Conservation (phyloP, 768 basidiomycete species). For the Russula earlei region DNA sequence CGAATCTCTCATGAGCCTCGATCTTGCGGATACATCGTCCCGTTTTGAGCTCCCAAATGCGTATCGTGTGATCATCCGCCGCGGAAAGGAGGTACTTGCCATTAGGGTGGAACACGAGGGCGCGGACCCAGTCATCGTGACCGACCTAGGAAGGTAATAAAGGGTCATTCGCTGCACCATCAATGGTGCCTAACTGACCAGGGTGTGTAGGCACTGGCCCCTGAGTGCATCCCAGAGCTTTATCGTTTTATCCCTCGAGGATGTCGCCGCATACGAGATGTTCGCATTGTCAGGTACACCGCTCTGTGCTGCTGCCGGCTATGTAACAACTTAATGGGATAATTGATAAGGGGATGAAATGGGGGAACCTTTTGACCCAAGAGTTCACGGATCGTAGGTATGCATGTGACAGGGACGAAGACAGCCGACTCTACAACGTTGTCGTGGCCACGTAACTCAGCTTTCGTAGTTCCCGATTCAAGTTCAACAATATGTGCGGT, state of each 20-base stretch:
- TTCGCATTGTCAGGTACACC: constrained; percentile 28
- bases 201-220: constrained; percentile 41
- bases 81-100: constrained; percentile 50
- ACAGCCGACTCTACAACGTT: constrained; percentile 43
- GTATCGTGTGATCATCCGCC: constrained; percentile 50
- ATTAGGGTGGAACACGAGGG: constrained; percentile 47
- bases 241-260: constrained; percentile 46
- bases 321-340: background rate
- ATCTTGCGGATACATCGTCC: constrained; percentile 36
- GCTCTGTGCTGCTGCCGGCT: constrained; percentile 24
- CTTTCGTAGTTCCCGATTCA: constrained; percentile 38
- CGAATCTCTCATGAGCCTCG: constrained; percentile 19
- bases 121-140: constrained; percentile 51
- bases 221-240: constrained; percentile 42
- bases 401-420: constrained; percentile 37
- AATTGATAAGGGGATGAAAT: background rate
- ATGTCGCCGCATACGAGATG: constrained; percentile 38
- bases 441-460: constrained; percentile 47
- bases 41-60: constrained; percentile 47
- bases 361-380: constrained; percentile 36
- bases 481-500: constrained; percentile 45
- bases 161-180: background rate
- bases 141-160: constrained; percentile 23
- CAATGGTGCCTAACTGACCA: constrained; percentile 28
- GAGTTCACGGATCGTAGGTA: constrained; percentile 40